Evolutionary conservation across 805 yeast species (phyloP), one percentile per base, ranked within the genome.

Genomic region (Yamadazyma ubonensis): DNA sequence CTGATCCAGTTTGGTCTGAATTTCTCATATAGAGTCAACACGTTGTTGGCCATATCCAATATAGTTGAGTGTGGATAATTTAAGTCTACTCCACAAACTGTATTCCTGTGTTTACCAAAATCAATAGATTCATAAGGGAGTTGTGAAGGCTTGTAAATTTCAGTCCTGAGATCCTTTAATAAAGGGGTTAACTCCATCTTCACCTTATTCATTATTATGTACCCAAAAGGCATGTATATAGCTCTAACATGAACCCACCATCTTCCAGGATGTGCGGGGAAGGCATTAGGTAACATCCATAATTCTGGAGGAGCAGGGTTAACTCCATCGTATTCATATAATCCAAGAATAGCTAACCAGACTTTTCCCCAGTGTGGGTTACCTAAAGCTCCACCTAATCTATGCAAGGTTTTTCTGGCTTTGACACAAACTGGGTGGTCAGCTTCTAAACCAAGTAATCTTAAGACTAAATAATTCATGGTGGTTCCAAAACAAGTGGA

Each of bases 201-300:
- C 26, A 73, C 67, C 41, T 65, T 65, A 21, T 74, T 70, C 35
- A 86, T 67, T 10, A 84, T 78, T 6, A 93, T 58, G 58, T 91
- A 93, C 12, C 96, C 91, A 52, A 91, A 66, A 0, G 98, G 90
- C 23, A 86, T 60, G 53, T 90, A 93, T 16, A 93, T 86, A 0
- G 93, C 96, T 41, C 99, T 71, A 0, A 97, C 90, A 55, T 93
- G 99, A 16, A 91, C 96, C 99, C 99, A 93, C 99, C 98, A 93
- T 56, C 86, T 76, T 25, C 90, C 95, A 1, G 99, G 99, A 55
- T 93, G 98, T 29, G 89, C 70, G 0, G 96, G 95, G 2, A 83
- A 53, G 35, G 71, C 56, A 45, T 88, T 86, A 1, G 99, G 99
- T 29, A 91, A 61, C 43, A 83, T 61, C 93, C 96, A 93, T 35